Percentiles rank a stretch among this genome's conserved stretches.
These are phyloP conservation scores for Cajanus cajan DNA, from an alignment of 306 rosid species.

Conservation along the genomic window DNA sequence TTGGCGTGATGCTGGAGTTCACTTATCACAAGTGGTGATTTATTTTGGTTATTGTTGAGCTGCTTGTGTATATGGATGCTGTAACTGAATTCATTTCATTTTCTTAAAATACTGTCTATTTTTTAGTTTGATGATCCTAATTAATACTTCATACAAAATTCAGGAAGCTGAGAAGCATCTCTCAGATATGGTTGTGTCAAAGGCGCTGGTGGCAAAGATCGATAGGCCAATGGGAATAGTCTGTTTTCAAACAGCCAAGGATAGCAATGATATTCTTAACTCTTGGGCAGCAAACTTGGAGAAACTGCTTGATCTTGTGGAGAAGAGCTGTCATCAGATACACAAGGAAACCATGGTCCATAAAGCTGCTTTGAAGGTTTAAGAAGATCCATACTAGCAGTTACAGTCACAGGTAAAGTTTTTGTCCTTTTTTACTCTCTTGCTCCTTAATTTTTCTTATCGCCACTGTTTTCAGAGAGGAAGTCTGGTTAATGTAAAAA, in stretches of 20 bases:
- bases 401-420: slow-evolving; percentile 23
- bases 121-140: not conserved
- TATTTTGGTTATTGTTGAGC: slow-evolving; percentile 9
- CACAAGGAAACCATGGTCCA: slow-evolving; percentile 98
- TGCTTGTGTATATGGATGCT: not conserved
- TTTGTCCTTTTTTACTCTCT: not conserved
- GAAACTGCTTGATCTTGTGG: slow-evolving; percentile 93
- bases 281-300: slow-evolving; percentile 94
- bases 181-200: slow-evolving; percentile 97
- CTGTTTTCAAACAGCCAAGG: slow-evolving; percentile 83
- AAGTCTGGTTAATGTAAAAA: slow-evolving; percentile 1
- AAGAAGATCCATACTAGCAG: slow-evolving; percentile 1
- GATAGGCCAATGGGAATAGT: slow-evolving; percentile 89
- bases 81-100: not conserved
- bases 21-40: not conserved
- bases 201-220: slow-evolving; percentile 87
- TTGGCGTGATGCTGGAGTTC: slow-evolving; percentile 4
- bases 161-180: slow-evolving; percentile 98
- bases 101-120: not conserved
- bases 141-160: not conserved
- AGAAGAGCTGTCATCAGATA: slow-evolving; percentile 95
- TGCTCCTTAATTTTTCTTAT: not conserved
- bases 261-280: slow-evolving; percentile 83
- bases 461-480: not conserved
- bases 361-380: slow-evolving; percentile 77